phyloP scores from a whole-genome alignment of 2,329 filamentous ascomycete genomes.

The Madurella fahalii region DNA sequence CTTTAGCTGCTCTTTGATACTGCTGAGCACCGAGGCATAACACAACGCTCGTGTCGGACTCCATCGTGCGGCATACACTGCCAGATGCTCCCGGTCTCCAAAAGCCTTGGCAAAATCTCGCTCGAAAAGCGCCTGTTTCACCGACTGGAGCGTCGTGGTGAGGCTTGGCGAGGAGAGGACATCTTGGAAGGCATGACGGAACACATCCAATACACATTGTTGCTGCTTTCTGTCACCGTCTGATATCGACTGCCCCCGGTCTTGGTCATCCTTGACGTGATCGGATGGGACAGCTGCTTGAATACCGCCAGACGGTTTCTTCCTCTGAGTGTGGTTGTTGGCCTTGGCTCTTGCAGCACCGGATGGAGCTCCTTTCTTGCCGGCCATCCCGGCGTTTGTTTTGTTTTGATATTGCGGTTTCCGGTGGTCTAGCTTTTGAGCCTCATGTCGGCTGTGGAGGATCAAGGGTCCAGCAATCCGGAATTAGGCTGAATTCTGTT shows the following conservation, averaged over 20 bases:
- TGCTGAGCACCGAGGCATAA: constrained; percentile 60
- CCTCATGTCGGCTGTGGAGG: constrained; percentile 6
- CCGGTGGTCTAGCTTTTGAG: constrained; percentile 6
- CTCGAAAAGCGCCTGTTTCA: constrained; percentile 82
- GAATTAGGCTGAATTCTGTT: constrained; percentile 18
- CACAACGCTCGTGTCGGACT: constrained; percentile 80
- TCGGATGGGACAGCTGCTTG: background rate
- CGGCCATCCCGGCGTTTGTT: background rate
- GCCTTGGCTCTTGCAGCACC: background rate
- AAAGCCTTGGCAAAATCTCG: constrained; percentile 83
- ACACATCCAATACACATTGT: constrained; percentile 60
- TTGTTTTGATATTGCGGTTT: constrained; percentile 14
- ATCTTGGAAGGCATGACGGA: constrained; percentile 59
- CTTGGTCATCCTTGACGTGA: background rate
- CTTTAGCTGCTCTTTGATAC: constrained; percentile 35
- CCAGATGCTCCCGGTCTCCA: constrained; percentile 63
- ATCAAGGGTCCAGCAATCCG: constrained; percentile 4
- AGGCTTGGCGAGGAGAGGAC: constrained; percentile 47
- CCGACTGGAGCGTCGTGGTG: constrained; percentile 62
- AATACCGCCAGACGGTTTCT: background rate
- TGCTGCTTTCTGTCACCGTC: constrained; percentile 19
- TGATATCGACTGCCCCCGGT: constrained; percentile 1
- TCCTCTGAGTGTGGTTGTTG: background rate
- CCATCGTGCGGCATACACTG: constrained; percentile 86
- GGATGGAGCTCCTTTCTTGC: background rate